Evolutionary conservation across 129 eudicot genomes (phyloP).

Genomic region (Gnaphalium uliginosum): DNA sequence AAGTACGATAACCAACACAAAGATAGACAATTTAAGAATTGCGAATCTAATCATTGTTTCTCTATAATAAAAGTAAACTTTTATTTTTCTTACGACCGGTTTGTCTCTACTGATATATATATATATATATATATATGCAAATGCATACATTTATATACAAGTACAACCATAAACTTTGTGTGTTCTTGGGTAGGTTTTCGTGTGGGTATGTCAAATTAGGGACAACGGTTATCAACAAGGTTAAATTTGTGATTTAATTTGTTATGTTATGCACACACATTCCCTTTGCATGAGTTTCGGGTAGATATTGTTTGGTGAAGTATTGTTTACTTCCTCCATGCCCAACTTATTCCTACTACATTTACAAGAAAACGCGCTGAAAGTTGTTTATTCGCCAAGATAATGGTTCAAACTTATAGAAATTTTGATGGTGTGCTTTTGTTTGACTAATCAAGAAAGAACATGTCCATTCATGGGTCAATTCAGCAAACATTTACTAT

Average conservation of each 20-base stretch:
- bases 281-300: conserved; percentile 54
- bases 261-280: conserved; percentile 41
- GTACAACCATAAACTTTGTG: conserved; percentile 57
- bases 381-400: conserved; percentile 8
- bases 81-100: conserved; percentile 1
- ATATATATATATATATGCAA: conserved; percentile 15
- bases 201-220: conserved; percentile 30
- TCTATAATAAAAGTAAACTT: not conserved
- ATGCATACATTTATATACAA: conserved; percentile 32
- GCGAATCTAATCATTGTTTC: conserved; percentile 48
- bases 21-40: conserved; percentile 24
- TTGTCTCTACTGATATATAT: conserved; percentile 23
- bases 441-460: not conserved
- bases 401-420: not conserved
- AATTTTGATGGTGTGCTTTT: not conserved
- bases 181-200: conserved; percentile 51
- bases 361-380: conserved; percentile 16
- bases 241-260: conserved; percentile 25
- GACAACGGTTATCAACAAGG: conserved; percentile 31
- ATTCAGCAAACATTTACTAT: not conserved
- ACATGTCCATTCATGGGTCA: conserved; percentile 1
- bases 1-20: conserved; percentile 41
- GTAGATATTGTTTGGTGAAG: conserved; percentile 30
- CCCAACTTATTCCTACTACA: conserved; percentile 44
- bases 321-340: conserved; percentile 28